These are phyloP conservation scores for Aspergillus proliferans DNA, from an alignment of 2,329 filamentous ascomycete genomes.

Conservation along the genomic window DNA sequence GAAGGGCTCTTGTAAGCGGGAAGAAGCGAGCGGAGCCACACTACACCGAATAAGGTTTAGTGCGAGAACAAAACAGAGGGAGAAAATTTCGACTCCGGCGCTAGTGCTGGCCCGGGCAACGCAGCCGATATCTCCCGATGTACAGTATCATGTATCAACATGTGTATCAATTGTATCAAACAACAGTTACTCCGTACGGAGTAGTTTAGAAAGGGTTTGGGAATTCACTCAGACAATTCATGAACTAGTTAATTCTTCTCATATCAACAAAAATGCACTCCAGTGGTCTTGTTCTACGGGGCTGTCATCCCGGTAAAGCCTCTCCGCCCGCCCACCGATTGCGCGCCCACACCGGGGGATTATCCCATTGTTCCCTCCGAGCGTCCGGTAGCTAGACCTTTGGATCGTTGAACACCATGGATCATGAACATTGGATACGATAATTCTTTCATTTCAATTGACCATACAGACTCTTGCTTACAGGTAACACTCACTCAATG, in stretches of 20 bases:
- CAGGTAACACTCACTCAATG: too few relatives aligned
- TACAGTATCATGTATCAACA: not conserved
- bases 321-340: not conserved
- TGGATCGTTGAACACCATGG: not conserved
- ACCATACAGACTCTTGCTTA: too few relatives aligned
- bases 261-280: too few relatives aligned
- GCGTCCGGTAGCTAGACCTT: not conserved
- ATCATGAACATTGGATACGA: too few relatives aligned
- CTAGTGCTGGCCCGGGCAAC: slow-evolving; percentile 21
- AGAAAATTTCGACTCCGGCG: slow-evolving; percentile 15
- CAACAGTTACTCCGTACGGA: not conserved
- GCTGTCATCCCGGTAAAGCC: not conserved
- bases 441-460: too few relatives aligned
- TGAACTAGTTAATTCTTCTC: not conserved
- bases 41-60: slow-evolving; percentile 2
- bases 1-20: slow-evolving; percentile 31
- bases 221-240: not conserved
- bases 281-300: too few relatives aligned
- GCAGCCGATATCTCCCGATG: slow-evolving; percentile 36
- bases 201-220: not conserved
- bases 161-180: not conserved
- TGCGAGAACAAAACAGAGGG: slow-evolving; percentile 7
- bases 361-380: not conserved
- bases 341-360: not conserved
- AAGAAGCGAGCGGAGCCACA: slow-evolving; percentile 30